Base-by-base conservation (phyloP, 2,329 filamentous ascomycete species). In the Madurella fahalii region DNA sequence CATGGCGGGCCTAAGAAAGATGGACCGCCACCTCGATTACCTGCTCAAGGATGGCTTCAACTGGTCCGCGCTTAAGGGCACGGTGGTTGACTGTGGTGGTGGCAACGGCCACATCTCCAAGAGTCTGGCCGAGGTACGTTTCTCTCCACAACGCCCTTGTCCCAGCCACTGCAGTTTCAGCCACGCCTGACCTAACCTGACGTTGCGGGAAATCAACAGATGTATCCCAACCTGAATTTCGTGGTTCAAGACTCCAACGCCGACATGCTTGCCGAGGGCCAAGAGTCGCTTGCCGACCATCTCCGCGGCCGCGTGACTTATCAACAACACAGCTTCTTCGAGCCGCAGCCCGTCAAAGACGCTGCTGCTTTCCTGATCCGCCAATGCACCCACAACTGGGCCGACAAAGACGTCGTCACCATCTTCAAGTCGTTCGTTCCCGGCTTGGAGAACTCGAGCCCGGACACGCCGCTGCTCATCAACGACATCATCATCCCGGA, bases 361-460 rank as follows among this genome's bases (percentile, higher is more conserved):
- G 64, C 52, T 1, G 54, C 56, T 0, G 61, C 57, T 4, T 66
- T 58, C 50, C 42, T 68, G 2, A 44, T 68, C 9, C 64, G 65
- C 20, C 63, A 67, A 41, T 60, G 59, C 25, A 56, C 53, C 7
- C 65, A 65, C 48, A 65, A 67, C 52, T 65, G 56, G 56, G 30
- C 20, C 30, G 64, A 66, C 40, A 45, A 34, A 8, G 65, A 64
- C 15, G 58, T 60, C 1, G 58, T 67, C 18, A 61, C 9, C 4
- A 67, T 67, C 11, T 56, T 67, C 39, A 53, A 57, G 30, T 30
- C 47, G 1, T 39, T 68, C 5, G 64, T 68, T 0, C 64, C 63
- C 9, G 66, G 54, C 2, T 50, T 68, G 2, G 62, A 67, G 44
- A 41, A 42, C 2, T 62, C 53, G 4, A 47, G 44, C 0, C 42